These are phyloP conservation scores for Cordyceps javanica DNA, from an alignment of 2,329 filamentous ascomycete species.

Conservation along the genomic window DNA sequence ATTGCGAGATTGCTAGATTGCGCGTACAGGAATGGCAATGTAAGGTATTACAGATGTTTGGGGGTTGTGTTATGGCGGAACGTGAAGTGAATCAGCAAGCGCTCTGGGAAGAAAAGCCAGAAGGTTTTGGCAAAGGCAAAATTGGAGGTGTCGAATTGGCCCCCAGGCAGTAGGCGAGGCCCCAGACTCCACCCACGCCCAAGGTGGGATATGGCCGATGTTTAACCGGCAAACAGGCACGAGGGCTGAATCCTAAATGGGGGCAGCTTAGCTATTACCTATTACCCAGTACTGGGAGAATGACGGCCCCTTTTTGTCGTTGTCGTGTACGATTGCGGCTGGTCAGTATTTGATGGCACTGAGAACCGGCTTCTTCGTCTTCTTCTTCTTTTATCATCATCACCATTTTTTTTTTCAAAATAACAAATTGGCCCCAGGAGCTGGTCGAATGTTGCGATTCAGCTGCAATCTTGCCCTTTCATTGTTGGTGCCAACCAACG, in stretches of 20 bases:
- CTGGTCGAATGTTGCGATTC: too few species aligned
- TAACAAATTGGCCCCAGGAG: too few species aligned
- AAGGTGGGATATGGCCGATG: conserved; percentile 19
- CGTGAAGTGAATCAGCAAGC: conserved; percentile 7
- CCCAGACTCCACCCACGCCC: conserved; percentile 12
- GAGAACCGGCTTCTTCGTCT: too few species aligned
- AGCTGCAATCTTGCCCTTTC: background rate
- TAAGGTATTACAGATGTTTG: conserved; percentile 16
- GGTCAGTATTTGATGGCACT: too few species aligned
- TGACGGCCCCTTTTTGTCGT: too few species aligned
- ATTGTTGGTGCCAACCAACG: background rate
- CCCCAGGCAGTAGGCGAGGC: conserved; percentile 8
- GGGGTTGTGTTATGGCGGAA: conserved; percentile 21
- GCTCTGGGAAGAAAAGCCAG: conserved; percentile 27
- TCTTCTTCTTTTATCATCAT: too few species aligned
- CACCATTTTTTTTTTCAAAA: too few species aligned
- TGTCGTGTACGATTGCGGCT: too few species aligned
- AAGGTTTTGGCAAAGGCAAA: conserved; percentile 27
- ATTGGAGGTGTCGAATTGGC: conserved; percentile 22
- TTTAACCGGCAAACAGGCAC: conserved; percentile 25
- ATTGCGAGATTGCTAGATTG: conserved; percentile 6
- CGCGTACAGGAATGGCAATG: conserved; percentile 6
- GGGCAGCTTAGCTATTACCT: background rate
- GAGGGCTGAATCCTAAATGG: conserved; percentile 22
- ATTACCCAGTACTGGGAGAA: too few species aligned